These are phyloP conservation scores for Diaporthe citrichinensis DNA, from an alignment of 2,329 filamentous ascomycete genomes.

Conservation along the genomic window DNA sequence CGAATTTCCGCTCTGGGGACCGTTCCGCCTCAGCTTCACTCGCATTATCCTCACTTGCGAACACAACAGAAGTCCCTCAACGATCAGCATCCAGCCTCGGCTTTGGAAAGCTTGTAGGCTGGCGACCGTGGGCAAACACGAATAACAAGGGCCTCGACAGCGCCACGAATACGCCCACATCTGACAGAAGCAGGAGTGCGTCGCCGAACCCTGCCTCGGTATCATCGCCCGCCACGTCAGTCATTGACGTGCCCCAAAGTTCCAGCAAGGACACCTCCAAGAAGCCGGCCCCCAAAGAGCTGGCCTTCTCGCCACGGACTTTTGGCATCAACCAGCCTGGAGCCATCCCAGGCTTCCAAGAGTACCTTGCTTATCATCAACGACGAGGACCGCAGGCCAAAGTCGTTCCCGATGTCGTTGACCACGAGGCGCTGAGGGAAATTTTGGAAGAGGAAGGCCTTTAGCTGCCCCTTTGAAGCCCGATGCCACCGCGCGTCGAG, in stretches of 20 bases:
- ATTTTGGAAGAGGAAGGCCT: conserved; percentile 62
- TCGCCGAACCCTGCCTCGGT: conserved; percentile 37
- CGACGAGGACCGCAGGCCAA: conserved; percentile 67
- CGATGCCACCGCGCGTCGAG: background rate
- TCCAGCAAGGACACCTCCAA: conserved; percentile 11
- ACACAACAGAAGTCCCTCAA: conserved; percentile 35
- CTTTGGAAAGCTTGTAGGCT: conserved; percentile 62
- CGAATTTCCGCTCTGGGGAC: conserved; percentile 49
- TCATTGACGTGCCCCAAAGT: conserved; percentile 22
- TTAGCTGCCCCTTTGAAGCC: background rate
- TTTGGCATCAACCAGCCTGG: conserved; percentile 84
- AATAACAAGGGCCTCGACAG: conserved; percentile 8
- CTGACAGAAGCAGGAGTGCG: conserved; percentile 29
- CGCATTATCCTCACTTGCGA: conserved; percentile 15
- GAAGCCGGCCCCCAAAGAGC: conserved; percentile 30
- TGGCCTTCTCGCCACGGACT: conserved; percentile 37
- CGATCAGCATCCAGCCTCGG: conserved; percentile 45
- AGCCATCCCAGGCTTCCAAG: conserved; percentile 78
- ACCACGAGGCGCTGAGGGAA: conserved; percentile 73
- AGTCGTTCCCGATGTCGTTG: conserved; percentile 70
- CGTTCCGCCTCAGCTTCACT: conserved; percentile 23
- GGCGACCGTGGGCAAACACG: conserved; percentile 61
- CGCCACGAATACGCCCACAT: conserved; percentile 29
- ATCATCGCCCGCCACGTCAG: conserved; percentile 38
- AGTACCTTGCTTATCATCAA: conserved; percentile 65